A percentile compares a stretch with the other conserved stretches of the same genome.
Conservation (phyloP, 352 stramenopile species). For the Phytophthora europaea region DNA sequence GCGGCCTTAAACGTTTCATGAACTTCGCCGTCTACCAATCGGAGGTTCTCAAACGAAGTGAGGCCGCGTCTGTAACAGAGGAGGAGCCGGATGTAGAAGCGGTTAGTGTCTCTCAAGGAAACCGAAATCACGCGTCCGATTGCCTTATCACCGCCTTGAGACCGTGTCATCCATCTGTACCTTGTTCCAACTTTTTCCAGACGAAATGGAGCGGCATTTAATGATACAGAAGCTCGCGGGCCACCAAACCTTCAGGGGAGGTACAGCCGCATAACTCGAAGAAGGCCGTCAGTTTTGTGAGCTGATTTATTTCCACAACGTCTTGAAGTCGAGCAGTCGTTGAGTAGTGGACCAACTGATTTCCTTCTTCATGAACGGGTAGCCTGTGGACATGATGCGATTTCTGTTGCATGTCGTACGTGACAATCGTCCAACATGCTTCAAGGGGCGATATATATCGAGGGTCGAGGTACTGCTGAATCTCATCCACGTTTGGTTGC, state of each 20-base stretch:
- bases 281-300: neutral
- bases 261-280: neutral
- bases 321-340: neutral
- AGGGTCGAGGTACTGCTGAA: conserved; percentile 9
- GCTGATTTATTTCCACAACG: neutral
- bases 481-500: neutral
- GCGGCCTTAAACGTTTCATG: neutral
- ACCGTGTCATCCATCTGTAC: neutral
- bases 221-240: conserved; percentile 4
- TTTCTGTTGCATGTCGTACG: conserved; percentile 13
- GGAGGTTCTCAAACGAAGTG: neutral
- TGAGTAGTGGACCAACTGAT: neutral
- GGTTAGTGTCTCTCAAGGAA: neutral
- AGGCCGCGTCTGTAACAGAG: conserved; percentile 1
- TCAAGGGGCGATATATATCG: conserved; percentile 7
- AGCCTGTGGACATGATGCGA: conserved; percentile 1
- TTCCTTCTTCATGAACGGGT: neutral
- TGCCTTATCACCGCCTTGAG: neutral
- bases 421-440: conserved; percentile 17
- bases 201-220: conserved; percentile 15
- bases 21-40: neutral
- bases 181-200: conserved; percentile 1
- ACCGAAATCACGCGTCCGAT: conserved; percentile 16
- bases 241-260: neutral
- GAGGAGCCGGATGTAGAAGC: conserved; percentile 7